Evolutionary conservation across 148 eudicot species (phyloP), one percentile per base, ranked within the genome.

Genomic region (Dianthus caryophyllus): DNA sequence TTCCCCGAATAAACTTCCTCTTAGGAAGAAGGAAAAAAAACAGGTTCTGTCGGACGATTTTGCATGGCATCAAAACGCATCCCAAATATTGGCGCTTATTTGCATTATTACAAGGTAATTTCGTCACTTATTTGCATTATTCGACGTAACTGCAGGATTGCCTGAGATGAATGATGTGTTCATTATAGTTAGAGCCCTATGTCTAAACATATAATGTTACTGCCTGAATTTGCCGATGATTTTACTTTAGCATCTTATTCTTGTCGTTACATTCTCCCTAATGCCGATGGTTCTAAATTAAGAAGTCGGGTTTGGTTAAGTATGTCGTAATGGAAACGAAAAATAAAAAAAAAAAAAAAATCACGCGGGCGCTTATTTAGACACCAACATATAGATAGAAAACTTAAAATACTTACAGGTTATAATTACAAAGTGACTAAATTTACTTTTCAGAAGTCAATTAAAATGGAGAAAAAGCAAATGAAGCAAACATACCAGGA

Each of bases 401-500:
- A 52, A 49, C n/a, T 50, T 51, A 50, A 47, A 66, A 43, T 59
- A 71, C 22, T 61, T 71, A 71, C 49, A 76, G 53, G 71, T 61
- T 58, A 33, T 18, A 61, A 15, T 52, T 76, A 76, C 71, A 76
- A 66, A 63, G 55, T 44, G 55, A 29, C 54, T 27, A 58, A 54
- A 39, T 9, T 62, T 44, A 61, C 47, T 36, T 26, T 26, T 11
- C 29, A 18, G 49, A n/a, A 11, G 21, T 22, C 44, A 31, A 11
- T 52, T 7, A 33, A 31, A 12, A 55, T 53, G 47, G 15, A n/a
- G 46, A 52, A 9, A 27, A 71, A 52, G 50, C 36, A 21, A n/a
- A 54, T 21, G 16, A 47, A 31, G 36, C 26, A 61, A n/a, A 30
- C 27, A 58, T 30, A 69, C 33, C 46, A 47, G 2, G 74, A n/a